Conservation (phyloP, 148 eudicot genomes). For the Vaccinium darrowii region DNA sequence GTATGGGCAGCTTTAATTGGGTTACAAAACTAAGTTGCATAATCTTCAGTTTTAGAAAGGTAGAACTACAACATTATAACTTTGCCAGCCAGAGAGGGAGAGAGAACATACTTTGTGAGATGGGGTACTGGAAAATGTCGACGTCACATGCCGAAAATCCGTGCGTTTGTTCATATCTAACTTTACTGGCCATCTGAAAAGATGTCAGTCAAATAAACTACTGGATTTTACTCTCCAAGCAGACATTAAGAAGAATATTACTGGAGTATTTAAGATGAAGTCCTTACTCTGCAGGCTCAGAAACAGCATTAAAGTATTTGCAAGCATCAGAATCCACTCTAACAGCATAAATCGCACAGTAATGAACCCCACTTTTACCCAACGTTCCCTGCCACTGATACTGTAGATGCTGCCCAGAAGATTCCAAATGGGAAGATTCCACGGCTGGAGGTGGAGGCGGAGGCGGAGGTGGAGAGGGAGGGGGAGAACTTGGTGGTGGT, state of each 20-base stretch:
- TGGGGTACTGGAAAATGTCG: constrained; percentile 74
- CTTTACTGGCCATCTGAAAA: constrained; percentile 90
- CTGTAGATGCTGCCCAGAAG: constrained; percentile 28
- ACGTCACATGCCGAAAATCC: constrained; percentile 83
- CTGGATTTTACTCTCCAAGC: constrained; percentile 11
- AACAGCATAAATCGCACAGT: constrained; percentile 63
- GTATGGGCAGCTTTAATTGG: background rate
- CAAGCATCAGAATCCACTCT: constrained; percentile 75
- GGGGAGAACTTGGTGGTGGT: constrained; percentile 61
- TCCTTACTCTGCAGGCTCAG: constrained; percentile 90
- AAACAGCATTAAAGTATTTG: constrained; percentile 56
- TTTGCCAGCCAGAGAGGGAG: background rate
- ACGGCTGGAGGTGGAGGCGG: constrained; percentile 29
- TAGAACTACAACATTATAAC: background rate
- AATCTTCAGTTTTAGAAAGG: background rate
- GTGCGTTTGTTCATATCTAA: constrained; percentile 98
- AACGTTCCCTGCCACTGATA: constrained; percentile 83
- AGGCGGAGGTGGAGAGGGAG: constrained; percentile 53
- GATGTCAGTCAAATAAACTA: constrained; percentile 20
- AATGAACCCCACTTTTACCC: constrained; percentile 89
- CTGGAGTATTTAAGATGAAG: constrained; percentile 6
- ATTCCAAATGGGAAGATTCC: constrained; percentile 34
- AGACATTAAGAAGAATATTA: background rate
- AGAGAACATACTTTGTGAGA: constrained; percentile 63
- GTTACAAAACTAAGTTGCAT: background rate